phyloP scores from a whole-genome alignment of 1,284 basidiomycete species.

The Sanghuangporus sanghuang region DNA sequence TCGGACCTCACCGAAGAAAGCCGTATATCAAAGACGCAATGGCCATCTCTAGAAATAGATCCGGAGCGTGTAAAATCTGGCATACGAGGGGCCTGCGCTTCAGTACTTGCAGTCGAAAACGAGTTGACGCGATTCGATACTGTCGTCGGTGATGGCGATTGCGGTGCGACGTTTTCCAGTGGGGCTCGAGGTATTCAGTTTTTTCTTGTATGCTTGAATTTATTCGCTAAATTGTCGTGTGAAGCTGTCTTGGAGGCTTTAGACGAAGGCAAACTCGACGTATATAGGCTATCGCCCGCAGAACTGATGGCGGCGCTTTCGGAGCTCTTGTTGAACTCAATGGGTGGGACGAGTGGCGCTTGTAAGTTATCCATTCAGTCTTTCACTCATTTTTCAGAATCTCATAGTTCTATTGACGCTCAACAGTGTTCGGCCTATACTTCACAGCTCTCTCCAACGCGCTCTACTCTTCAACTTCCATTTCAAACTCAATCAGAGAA shows the following conservation, averaged over 20 bases:
- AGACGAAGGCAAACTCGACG: constrained; percentile 12
- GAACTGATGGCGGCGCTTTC: constrained; percentile 7
- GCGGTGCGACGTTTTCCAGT: constrained; percentile 29
- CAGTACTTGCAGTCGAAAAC: constrained; percentile 32
- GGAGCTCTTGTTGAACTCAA: constrained; percentile 27
- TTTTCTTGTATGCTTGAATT: background rate
- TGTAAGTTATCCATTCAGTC: constrained; percentile 1
- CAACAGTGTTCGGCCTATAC: constrained; percentile 47
- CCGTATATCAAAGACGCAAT: background rate
- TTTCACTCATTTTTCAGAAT: background rate
- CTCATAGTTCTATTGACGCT: background rate
- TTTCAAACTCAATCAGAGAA: constrained; percentile 17
- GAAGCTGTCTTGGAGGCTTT: constrained; percentile 18
- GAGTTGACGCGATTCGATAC: constrained; percentile 41
- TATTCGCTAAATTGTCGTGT: background rate
- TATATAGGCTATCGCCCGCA: background rate
- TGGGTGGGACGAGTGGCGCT: constrained; percentile 34
- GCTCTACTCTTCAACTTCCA: constrained; percentile 20
- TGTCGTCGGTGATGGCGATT: constrained; percentile 32
- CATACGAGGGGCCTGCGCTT: constrained; percentile 29
- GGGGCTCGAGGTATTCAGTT: constrained; percentile 24
- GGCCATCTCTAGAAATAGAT: constrained; percentile 10
- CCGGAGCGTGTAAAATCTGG: constrained; percentile 23
- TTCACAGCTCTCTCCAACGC: constrained; percentile 36
- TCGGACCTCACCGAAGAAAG: background rate